phyloP scores from a whole-genome alignment of 2,329 filamentous ascomycete species.

The Trematosphaeria pertusa region DNA sequence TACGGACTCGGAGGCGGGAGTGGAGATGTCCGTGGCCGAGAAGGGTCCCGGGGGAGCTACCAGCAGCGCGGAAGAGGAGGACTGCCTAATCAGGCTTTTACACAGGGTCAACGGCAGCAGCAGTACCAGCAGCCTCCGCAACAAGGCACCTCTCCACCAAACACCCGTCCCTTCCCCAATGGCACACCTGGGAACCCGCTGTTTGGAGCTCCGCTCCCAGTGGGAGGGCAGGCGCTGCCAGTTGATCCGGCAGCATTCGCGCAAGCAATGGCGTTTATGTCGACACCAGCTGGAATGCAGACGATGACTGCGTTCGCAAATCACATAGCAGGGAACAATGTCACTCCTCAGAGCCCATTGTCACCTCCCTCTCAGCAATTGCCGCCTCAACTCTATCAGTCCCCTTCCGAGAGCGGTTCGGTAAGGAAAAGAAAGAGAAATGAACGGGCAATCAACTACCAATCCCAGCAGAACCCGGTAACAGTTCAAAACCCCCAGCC shows the following conservation, averaged over 20 bases:
- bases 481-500: conserved; percentile 15
- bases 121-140: conserved; percentile 13
- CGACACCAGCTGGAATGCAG: conserved; percentile 37
- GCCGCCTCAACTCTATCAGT: conserved; percentile 13
- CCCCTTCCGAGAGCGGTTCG: conserved; percentile 19
- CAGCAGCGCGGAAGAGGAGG: conserved; percentile 19
- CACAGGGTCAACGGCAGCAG: not conserved
- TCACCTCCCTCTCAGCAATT: conserved; percentile 4
- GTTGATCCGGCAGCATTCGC: conserved; percentile 32
- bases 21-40: too few relatives aligned
- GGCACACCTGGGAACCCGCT: conserved; percentile 23
- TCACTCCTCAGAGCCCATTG: conserved; percentile 1
- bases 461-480: conserved; percentile 16
- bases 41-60: too few relatives aligned
- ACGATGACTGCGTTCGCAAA: conserved; percentile 35
- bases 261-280: conserved; percentile 40
- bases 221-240: conserved; percentile 14
- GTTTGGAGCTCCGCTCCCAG: conserved; percentile 18
- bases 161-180: conserved; percentile 2
- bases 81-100: not conserved
- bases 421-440: conserved; percentile 36
- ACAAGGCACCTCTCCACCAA: conserved; percentile 1
- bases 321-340: conserved; percentile 21
- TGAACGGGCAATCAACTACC: conserved; percentile 19
- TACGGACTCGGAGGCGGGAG: too few relatives aligned